A percentile compares a stretch with the other conserved stretches of the same genome.
Evolutionary conservation across 2,329 filamentous ascomycete species (phyloP).

Genomic region (Epichloe hybrida): DNA sequence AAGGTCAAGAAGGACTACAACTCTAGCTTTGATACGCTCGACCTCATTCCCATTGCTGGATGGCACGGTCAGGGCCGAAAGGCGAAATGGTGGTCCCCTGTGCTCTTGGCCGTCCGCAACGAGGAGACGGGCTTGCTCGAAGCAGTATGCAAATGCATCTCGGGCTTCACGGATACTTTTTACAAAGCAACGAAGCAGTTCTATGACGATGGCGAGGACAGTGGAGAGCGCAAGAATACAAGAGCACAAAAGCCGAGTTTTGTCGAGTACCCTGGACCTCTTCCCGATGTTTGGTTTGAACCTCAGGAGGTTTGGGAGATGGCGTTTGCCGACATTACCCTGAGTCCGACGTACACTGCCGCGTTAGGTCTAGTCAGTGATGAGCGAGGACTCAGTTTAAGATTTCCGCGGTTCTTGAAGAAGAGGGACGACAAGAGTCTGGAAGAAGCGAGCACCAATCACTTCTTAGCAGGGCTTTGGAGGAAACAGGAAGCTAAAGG

Average conservation of each 20-base stretch:
- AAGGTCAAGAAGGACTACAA: constrained; percentile 98
- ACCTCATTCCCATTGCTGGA: constrained; percentile 77
- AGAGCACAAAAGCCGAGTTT: constrained; percentile 51
- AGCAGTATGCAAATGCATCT: constrained; percentile 95
- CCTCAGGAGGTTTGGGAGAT: constrained; percentile 97
- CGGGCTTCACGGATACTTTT: constrained; percentile 87
- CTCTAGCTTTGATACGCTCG: constrained; percentile 76
- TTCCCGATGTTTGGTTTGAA: constrained; percentile 91
- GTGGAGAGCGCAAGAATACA: constrained; percentile 26
- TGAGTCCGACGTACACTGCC: constrained; percentile 85
- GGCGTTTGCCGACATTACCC: constrained; percentile 87
- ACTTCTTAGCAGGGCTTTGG: constrained; percentile 67
- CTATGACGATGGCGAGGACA: constrained; percentile 49
- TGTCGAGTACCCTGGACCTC: constrained; percentile 63
- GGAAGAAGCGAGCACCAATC: constrained; percentile 79
- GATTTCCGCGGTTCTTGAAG: constrained; percentile 81
- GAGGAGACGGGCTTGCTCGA: constrained; percentile 72
- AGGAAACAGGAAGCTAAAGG: constrained; percentile 63
- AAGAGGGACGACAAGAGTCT: constrained; percentile 83
- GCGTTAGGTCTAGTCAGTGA: constrained; percentile 81
- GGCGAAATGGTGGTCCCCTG: constrained; percentile 91
- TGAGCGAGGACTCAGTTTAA: constrained; percentile 70
- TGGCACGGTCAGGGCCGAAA: constrained; percentile 95
- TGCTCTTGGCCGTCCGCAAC: constrained; percentile 83
- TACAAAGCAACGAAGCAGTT: constrained; percentile 76